phyloP scores from a whole-genome alignment of 108 stramenopile genomes.

The Cyclotella kingstonii region DNA sequence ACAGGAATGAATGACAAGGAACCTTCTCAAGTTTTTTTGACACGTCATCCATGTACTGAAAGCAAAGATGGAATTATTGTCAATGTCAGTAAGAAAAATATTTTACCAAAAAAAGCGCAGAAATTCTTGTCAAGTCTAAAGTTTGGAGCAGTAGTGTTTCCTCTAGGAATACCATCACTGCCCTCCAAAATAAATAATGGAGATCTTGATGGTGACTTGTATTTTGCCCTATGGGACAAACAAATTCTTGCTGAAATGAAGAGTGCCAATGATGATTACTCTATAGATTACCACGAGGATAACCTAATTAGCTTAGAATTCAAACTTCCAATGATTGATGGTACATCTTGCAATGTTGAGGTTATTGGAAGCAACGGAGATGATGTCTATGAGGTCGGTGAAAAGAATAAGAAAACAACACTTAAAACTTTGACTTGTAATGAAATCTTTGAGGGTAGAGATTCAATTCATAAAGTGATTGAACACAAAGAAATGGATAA shows the following conservation, averaged over 20 bases:
- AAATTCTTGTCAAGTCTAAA: conserved; percentile 8
- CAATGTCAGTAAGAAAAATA: conserved; percentile 6
- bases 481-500: neutral
- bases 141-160: conserved; percentile 42
- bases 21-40: conserved; percentile 16
- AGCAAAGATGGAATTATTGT: conserved; percentile 21
- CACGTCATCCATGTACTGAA: conserved; percentile 36
- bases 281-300: too few species aligned
- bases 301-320: neutral
- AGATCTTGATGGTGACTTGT: conserved; percentile 47
- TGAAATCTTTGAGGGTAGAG: conserved; percentile 6
- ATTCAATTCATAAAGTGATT: conserved; percentile 3
- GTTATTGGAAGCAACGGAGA: too few species aligned
- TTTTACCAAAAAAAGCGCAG: conserved; percentile 7
- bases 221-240: conserved; percentile 36
- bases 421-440: neutral
- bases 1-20: conserved; percentile 6
- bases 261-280: neutral
- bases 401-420: neutral
- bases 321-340: too few species aligned
- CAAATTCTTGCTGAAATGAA: conserved; percentile 8
- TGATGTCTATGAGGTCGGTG: neutral
- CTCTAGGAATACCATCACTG: conserved; percentile 7
- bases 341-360: too few species aligned
- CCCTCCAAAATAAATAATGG: conserved; percentile 35